Conservation (phyloP, 2,329 filamentous ascomycete genomes). For the Trichophyton simii region DNA sequence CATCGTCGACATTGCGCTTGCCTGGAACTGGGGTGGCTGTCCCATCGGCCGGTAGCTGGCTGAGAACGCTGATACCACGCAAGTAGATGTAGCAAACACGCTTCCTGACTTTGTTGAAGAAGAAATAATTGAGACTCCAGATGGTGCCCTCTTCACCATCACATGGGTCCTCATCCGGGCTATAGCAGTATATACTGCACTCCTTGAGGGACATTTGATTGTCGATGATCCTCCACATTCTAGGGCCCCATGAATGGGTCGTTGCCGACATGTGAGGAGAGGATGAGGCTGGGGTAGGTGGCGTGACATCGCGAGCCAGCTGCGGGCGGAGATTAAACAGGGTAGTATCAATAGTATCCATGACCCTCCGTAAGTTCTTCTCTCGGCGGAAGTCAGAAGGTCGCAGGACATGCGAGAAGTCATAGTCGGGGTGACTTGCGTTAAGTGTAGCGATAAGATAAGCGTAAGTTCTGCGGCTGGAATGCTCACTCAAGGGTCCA, state of each 20-base stretch:
- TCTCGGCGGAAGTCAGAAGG: constrained; percentile 84
- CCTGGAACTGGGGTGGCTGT: constrained; percentile 32
- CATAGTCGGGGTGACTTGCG: constrained; percentile 89
- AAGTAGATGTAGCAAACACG: constrained; percentile 90
- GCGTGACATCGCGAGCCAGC: constrained; percentile 29
- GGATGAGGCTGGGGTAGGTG: constrained; percentile 31
- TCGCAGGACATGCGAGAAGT: constrained; percentile 84
- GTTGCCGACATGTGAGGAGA: constrained; percentile 38
- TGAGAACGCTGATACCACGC: constrained; percentile 60
- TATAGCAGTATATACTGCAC: constrained; percentile 81
- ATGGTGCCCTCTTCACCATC: constrained; percentile 88
- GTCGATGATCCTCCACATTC: constrained; percentile 85
- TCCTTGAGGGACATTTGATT: constrained; percentile 87
- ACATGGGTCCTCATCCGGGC: constrained; percentile 79
- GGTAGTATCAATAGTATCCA: constrained; percentile 76
- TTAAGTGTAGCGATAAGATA: constrained; percentile 95
- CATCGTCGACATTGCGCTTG: constrained; percentile 37
- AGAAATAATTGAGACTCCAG: constrained; percentile 94
- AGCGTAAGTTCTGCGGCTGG: constrained; percentile 81
- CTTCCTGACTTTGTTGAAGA: constrained; percentile 88
- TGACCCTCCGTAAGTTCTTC: constrained; percentile 64
- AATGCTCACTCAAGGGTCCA: constrained; percentile 74
- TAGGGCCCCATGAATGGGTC: constrained; percentile 64
- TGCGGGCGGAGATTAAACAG: constrained; percentile 72
- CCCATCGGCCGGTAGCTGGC: constrained; percentile 51